Conservation (phyloP, 352 stramenopile species). For the Pythium sp. region DNA sequence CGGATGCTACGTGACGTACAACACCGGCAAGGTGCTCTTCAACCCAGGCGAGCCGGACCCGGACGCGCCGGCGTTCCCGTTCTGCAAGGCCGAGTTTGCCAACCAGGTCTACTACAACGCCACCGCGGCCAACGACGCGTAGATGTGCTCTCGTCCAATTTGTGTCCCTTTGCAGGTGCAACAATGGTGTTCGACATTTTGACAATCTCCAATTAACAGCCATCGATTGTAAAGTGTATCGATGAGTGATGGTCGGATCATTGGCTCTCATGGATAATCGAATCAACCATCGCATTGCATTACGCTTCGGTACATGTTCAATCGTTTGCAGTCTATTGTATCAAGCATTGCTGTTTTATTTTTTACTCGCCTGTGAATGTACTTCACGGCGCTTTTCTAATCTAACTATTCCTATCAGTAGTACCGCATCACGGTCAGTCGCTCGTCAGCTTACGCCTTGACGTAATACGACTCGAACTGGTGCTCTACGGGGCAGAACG, state of each 20-base stretch:
- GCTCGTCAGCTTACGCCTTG: constrained; percentile 1
- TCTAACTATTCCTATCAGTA: constrained; percentile 4
- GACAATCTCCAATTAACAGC: neutral
- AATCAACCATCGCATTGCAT: neutral
- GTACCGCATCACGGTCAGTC: neutral
- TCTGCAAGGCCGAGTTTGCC: constrained; percentile 52
- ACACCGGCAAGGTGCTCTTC: constrained; percentile 53
- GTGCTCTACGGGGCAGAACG: constrained; percentile 17
- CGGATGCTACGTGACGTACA: constrained; percentile 52
- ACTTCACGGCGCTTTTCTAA: neutral
- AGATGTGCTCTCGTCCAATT: neutral
- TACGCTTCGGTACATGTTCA: too few relatives aligned
- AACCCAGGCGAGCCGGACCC: constrained; percentile 27
- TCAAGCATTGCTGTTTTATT: neutral
- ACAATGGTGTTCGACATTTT: neutral
- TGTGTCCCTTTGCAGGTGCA: too few relatives aligned
- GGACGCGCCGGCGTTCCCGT: constrained; percentile 39
- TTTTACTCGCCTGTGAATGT: neutral
- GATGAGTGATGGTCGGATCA: neutral
- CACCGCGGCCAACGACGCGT: constrained; percentile 20
- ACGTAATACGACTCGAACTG: constrained; percentile 21
- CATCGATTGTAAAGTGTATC: neutral
- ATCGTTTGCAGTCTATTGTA: neutral
- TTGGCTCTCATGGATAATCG: neutral
- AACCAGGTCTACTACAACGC: constrained; percentile 44